Evolutionary conservation across 2,329 filamentous ascomycete species (phyloP).

Genomic region (Ceratocystis destructans): DNA sequence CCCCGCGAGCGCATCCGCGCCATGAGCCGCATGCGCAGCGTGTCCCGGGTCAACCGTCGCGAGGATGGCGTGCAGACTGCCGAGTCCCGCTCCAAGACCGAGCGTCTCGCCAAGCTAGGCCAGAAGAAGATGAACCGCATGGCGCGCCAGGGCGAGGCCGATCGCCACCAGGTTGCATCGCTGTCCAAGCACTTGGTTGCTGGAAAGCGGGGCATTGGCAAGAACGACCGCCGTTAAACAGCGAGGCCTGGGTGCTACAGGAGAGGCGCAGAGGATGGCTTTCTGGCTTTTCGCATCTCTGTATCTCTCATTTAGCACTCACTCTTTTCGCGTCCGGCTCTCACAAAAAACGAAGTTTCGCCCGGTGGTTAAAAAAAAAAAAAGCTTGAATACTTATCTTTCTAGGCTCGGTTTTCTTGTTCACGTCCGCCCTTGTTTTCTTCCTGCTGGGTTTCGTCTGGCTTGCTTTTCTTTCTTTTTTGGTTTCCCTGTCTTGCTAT

Average conservation of each 20-base stretch:
- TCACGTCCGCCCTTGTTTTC: not conserved
- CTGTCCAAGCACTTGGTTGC: slow-evolving; percentile 84
- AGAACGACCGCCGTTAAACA: slow-evolving; percentile 56
- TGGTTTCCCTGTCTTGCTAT: not conserved
- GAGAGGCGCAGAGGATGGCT: too few species aligned
- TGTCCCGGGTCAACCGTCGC: slow-evolving; percentile 45
- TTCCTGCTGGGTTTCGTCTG: not conserved
- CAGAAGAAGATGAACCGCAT: slow-evolving; percentile 99
- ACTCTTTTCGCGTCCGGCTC: not conserved
- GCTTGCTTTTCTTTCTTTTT: not conserved
- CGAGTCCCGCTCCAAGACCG: slow-evolving; percentile 58
- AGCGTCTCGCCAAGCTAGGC: slow-evolving; percentile 71
- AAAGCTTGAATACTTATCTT: not conserved
- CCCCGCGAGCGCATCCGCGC: slow-evolving; percentile 50
- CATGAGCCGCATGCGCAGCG: slow-evolving; percentile 48
- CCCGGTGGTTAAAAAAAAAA: too few species aligned
- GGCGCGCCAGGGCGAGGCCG: slow-evolving; percentile 91
- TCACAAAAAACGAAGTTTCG: not conserved
- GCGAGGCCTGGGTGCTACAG: too few species aligned
- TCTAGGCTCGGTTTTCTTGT: not conserved
- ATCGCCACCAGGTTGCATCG: slow-evolving; percentile 71
- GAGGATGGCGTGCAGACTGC: slow-evolving; percentile 65
- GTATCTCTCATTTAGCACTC: not conserved
- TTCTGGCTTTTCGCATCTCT: too few species aligned
- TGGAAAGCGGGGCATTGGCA: slow-evolving; percentile 89